Conservation (phyloP, 1,284 basidiomycete species). For the Coniferiporia weirii region DNA sequence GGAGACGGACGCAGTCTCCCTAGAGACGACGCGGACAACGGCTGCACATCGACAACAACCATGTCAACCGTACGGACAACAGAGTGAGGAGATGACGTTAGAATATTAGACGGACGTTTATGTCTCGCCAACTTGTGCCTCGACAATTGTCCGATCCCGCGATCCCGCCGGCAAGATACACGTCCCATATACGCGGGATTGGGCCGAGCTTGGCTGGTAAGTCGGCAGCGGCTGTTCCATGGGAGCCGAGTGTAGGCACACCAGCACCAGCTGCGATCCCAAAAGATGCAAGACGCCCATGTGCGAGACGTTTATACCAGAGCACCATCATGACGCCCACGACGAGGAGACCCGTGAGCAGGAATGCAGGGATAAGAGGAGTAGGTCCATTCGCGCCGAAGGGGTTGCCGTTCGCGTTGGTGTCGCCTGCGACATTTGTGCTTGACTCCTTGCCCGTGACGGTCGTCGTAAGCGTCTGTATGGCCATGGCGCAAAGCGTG, state of each 20-base stretch:
- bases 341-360: conserved; percentile 14
- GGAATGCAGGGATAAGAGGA: conserved; percentile 15
- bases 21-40: background rate
- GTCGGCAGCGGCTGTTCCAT: background rate
- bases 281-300: background rate
- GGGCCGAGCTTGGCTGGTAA: background rate
- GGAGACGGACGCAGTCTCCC: background rate
- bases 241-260: background rate
- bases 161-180: background rate
- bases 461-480: background rate
- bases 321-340: conserved; percentile 8
- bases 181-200: background rate
- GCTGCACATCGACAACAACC: background rate
- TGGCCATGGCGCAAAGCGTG: background rate
- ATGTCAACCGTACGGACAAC: background rate
- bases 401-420: background rate
- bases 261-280: background rate
- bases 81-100: background rate
- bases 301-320: conserved; percentile 4
- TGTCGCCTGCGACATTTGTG: background rate
- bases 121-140: background rate
- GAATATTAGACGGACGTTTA: background rate
- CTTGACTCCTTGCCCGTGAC: background rate
- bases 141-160: background rate
- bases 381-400: background rate